Evolutionary conservation across 2,329 filamentous ascomycete genomes (phyloP).

Genomic region (Microdochium trichocladiopsis): DNA sequence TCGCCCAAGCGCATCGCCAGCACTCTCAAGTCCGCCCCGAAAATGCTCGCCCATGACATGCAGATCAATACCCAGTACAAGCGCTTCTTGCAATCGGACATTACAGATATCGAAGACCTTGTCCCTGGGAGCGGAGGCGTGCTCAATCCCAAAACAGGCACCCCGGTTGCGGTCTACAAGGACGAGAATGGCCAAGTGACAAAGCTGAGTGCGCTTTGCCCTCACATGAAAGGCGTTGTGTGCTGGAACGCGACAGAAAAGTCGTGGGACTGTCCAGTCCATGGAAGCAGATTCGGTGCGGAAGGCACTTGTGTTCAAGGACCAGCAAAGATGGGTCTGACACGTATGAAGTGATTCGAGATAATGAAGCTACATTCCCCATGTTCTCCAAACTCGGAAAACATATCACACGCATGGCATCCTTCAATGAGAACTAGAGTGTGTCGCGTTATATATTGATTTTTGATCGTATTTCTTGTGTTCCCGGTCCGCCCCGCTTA

Average conservation of each 20-base stretch:
- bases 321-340: constrained; percentile 17
- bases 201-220: constrained; percentile 46
- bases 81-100: constrained; percentile 43
- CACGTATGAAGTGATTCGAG: too few relatives aligned
- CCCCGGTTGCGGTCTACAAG: constrained; percentile 48
- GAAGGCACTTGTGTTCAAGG: constrained; percentile 27
- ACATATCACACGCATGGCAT: too few relatives aligned
- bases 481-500: too few relatives aligned
- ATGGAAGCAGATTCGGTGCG: constrained; percentile 31
- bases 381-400: too few relatives aligned
- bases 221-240: constrained; percentile 47
- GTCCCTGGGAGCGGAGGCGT: constrained; percentile 41
- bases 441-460: too few relatives aligned
- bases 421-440: too few relatives aligned
- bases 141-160: constrained; percentile 36
- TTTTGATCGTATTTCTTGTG: too few relatives aligned
- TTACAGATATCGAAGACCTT: constrained; percentile 49
- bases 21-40: constrained; percentile 34
- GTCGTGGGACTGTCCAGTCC: constrained; percentile 46
- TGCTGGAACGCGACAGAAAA: constrained; percentile 49
- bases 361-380: too few relatives aligned
- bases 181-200: constrained; percentile 42
- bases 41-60: constrained; percentile 41
- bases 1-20: constrained; percentile 37
- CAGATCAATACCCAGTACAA: constrained; percentile 52